These are phyloP conservation scores for Tothia fuscella DNA, from an alignment of 2,329 filamentous ascomycete species.

Conservation along the genomic window DNA sequence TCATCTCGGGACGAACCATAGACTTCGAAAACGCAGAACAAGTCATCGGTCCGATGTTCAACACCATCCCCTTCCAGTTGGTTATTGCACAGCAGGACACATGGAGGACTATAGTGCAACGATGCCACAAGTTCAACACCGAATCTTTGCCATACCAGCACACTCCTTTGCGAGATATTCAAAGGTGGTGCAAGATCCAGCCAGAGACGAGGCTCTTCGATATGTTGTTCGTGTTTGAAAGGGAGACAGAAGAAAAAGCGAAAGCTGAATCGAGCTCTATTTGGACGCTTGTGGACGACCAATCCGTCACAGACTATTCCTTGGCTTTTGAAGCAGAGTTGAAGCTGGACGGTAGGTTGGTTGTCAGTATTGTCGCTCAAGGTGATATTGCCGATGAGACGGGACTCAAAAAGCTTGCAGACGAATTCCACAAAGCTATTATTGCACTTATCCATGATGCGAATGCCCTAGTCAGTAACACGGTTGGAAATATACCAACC, in stretches of 20 bases:
- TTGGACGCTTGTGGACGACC: conserved; percentile 24
- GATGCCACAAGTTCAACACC: conserved; percentile 61
- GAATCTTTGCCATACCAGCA: conserved; percentile 61
- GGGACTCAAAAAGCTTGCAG: conserved; percentile 28
- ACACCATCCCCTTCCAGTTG: conserved; percentile 66
- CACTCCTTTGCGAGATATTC: conserved; percentile 64
- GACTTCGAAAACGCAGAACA: conserved; percentile 52
- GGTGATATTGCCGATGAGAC: conserved; percentile 27
- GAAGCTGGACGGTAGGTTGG: conserved; percentile 32
- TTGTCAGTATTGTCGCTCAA: conserved; percentile 49
- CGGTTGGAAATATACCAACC: background rate
- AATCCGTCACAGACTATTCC: conserved; percentile 51
- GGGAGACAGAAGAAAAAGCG: conserved; percentile 14
- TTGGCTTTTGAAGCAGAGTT: conserved; percentile 64
- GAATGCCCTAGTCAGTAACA: conserved; percentile 7
- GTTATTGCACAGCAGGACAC: conserved; percentile 32
- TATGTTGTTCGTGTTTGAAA: conserved; percentile 71
- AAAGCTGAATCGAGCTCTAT: background rate
- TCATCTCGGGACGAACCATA: conserved; percentile 68
- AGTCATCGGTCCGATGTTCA: conserved; percentile 76
- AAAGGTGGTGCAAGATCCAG: conserved; percentile 42
- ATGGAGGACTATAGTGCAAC: conserved; percentile 48
- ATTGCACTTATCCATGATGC: conserved; percentile 16
- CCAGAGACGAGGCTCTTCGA: conserved; percentile 46
- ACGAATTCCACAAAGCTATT: conserved; percentile 31